Evolutionary conservation across 345 rosid genomes (phyloP).

Genomic region (Hypericum androsaemum): DNA sequence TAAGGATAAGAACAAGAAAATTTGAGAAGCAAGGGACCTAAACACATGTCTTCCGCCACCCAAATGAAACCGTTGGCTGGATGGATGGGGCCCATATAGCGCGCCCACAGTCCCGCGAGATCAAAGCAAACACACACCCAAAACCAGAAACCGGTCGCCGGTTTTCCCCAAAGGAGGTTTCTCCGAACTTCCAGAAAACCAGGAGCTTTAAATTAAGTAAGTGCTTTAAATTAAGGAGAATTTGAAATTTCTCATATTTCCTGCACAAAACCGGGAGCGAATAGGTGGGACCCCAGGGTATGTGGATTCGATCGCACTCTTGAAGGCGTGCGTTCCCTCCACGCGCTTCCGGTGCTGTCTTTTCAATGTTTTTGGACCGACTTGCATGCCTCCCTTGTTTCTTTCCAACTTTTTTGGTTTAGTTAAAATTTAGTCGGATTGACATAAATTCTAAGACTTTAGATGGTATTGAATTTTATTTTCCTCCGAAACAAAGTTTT

Average conservation of each 20-base stretch:
- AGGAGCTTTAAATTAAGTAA: slow-evolving; percentile 34
- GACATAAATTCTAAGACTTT: too few relatives aligned
- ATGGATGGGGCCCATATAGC: slow-evolving; percentile 1
- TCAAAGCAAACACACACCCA: background rate
- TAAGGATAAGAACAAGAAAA: slow-evolving; percentile 20
- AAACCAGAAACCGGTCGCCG: slow-evolving; percentile 37
- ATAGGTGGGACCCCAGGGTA: slow-evolving; percentile 30
- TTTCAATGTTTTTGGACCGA: slow-evolving; percentile 15
- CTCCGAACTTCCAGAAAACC: slow-evolving; percentile 53
- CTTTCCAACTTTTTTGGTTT: background rate
- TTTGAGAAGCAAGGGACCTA: background rate
- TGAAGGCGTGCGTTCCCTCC: slow-evolving; percentile 38
- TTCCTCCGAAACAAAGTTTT: too few relatives aligned
- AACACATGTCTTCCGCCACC: background rate
- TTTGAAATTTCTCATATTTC: too few relatives aligned
- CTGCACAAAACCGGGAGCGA: slow-evolving; percentile 15
- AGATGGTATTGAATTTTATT: too few relatives aligned
- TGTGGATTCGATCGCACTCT: slow-evolving; percentile 89
- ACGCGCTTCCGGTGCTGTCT: slow-evolving; percentile 37
- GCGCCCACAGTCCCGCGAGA: slow-evolving; percentile 38
- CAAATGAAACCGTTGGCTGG: slow-evolving; percentile 36
- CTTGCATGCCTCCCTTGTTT: slow-evolving; percentile 41
- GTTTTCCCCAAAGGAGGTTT: slow-evolving; percentile 30
- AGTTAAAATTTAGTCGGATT: background rate
- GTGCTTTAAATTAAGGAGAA: too few relatives aligned